Evolutionary conservation across 148 eudicot species (phyloP).

Genomic region (Rhododendron molle): DNA sequence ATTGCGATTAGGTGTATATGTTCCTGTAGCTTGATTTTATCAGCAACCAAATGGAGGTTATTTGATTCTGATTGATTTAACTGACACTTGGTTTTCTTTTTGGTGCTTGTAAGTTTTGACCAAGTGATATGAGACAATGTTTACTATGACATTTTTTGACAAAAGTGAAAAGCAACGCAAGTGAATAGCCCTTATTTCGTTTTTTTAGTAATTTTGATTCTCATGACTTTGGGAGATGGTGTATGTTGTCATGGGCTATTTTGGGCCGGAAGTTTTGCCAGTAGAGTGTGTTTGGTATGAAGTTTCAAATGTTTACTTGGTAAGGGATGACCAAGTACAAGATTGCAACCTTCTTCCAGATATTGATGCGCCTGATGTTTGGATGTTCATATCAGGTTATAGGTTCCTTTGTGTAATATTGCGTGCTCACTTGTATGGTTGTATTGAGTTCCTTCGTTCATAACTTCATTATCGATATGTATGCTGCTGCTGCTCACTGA

Average conservation of each 20-base stretch:
- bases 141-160: neutral
- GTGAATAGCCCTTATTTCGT: neutral
- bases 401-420: neutral
- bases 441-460: neutral
- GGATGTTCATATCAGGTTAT: neutral
- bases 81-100: neutral
- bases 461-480: neutral
- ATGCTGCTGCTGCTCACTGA: slow-evolving; percentile 7
- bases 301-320: neutral
- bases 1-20: neutral
- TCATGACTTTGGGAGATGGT: neutral
- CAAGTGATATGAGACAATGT: neutral
- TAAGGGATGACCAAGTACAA: neutral
- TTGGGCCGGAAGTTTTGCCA: neutral
- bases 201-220: neutral
- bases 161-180: neutral
- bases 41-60: neutral
- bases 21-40: neutral
- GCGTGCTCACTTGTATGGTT: neutral
- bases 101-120: neutral
- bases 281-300: neutral
- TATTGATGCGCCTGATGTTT: neutral
- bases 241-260: neutral
- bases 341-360: neutral
- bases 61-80: neutral